phyloP scores from a whole-genome alignment of 768 basidiomycete species.

The Tulasnella sp. region DNA sequence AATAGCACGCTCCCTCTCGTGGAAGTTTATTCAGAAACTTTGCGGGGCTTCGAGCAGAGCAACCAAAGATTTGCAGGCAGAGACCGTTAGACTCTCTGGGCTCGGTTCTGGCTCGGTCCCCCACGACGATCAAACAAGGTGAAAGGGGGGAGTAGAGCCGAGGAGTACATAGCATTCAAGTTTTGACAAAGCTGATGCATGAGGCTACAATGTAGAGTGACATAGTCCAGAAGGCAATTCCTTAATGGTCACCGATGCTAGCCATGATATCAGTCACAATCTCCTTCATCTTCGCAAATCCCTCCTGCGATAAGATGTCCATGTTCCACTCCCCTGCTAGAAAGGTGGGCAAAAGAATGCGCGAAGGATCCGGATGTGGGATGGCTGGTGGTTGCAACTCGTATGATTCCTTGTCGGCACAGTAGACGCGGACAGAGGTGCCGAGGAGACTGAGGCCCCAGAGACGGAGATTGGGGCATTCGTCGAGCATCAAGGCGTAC shows the following conservation, averaged over 20 bases:
- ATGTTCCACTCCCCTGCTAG: conserved; percentile 32
- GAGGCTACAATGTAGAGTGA: no score
- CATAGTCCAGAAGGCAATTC: conserved; percentile 26
- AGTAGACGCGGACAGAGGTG: conserved; percentile 37
- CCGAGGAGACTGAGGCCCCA: conserved; percentile 34
- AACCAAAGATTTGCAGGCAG: background rate
- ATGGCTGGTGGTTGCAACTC: conserved; percentile 26
- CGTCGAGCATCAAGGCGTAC: conserved; percentile 30
- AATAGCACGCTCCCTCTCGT: conserved; percentile 54
- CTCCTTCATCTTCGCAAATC: conserved; percentile 32
- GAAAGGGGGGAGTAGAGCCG: no score
- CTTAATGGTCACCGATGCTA: background rate
- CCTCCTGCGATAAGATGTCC: conserved; percentile 33
- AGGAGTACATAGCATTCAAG: no score
- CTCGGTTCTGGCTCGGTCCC: background rate
- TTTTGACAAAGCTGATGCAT: no score
- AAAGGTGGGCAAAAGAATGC: conserved; percentile 26
- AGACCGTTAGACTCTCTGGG: background rate
- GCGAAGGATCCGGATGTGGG: conserved; percentile 24
- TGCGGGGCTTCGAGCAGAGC: background rate
- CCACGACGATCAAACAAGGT: no score
- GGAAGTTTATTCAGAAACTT: background rate
- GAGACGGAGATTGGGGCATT: conserved; percentile 31
- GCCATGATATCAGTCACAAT: conserved; percentile 26
- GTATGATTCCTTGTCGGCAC: conserved; percentile 29